Evolutionary conservation across 2,329 filamentous ascomycete species (phyloP).

Genomic region (Parascedosporium putredinis): DNA sequence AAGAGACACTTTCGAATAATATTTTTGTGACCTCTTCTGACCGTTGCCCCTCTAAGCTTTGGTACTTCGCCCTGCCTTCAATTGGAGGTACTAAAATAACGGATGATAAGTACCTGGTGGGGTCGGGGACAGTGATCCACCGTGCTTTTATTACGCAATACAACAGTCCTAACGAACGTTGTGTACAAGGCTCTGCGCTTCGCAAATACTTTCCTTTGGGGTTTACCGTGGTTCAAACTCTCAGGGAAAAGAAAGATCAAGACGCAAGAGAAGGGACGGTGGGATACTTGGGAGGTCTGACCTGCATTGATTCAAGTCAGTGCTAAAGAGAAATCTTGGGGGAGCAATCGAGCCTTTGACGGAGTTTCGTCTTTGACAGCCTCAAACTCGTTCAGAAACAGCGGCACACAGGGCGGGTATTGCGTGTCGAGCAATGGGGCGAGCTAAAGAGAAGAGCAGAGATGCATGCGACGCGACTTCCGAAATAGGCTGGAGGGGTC

Average conservation of each 20-base stretch:
- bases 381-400: not conserved
- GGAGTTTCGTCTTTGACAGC: not conserved
- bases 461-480: not conserved
- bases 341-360: not conserved
- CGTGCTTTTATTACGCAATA: not conserved
- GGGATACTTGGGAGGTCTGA: too few relatives aligned
- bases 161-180: too few relatives aligned
- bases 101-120: not conserved
- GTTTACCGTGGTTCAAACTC: too few relatives aligned
- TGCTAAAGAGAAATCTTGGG: too few relatives aligned
- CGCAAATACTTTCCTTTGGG: too few relatives aligned
- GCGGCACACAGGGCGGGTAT: not conserved
- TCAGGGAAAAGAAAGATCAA: too few relatives aligned
- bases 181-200: too few relatives aligned
- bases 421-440: not conserved
- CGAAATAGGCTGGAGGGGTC: slow-evolving; percentile 1
- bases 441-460: not conserved
- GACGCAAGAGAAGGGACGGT: too few relatives aligned
- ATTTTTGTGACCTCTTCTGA: too few relatives aligned
- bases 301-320: too few relatives aligned
- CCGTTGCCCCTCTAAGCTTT: not conserved
- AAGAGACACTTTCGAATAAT: too few relatives aligned
- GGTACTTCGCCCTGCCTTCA: not conserved
- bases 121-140: not conserved
- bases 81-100: not conserved